A percentile compares a stretch with the other conserved stretches of the same genome.
These are phyloP conservation scores for Cladosporium phlei DNA, from an alignment of 2,329 filamentous ascomycete species.

Conservation along the genomic window DNA sequence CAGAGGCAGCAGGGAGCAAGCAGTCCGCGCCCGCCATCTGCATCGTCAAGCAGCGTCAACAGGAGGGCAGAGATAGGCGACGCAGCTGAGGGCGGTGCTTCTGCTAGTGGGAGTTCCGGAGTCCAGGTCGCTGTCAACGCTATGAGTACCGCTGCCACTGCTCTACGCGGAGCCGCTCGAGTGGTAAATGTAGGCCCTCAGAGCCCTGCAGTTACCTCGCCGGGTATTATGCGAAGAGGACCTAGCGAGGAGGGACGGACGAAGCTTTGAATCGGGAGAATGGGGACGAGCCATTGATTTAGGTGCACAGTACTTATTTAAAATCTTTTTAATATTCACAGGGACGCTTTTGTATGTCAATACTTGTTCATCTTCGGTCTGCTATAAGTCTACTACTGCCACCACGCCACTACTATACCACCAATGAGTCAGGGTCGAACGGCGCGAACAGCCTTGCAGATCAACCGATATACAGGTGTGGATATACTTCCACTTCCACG, in stretches of 20 bases:
- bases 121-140: slow-evolving; percentile 27
- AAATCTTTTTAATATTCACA: no score
- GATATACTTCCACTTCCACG: no score
- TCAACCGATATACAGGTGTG: no score
- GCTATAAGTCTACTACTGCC: no score
- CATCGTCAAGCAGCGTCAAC: neutral
- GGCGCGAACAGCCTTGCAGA: neutral
- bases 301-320: no score
- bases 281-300: neutral
- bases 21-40: neutral
- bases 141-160: slow-evolving; percentile 21
- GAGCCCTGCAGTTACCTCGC: slow-evolving; percentile 7
- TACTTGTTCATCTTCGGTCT: no score
- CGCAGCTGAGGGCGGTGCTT: neutral
- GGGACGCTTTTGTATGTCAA: no score
- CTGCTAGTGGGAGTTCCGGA: slow-evolving; percentile 17
- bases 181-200: slow-evolving; percentile 20
- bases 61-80: neutral
- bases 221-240: slow-evolving; percentile 22
- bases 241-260: slow-evolving; percentile 34
- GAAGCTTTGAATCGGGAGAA: slow-evolving; percentile 27
- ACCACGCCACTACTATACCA: no score
- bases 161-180: slow-evolving; percentile 26
- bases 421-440: no score
- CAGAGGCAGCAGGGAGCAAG: slow-evolving; percentile 34